A percentile compares a stretch with the other conserved stretches of the same genome.
Evolutionary conservation across 139 green algal species (phyloP).

Genomic region (Edaphochlamys debaryana): DNA sequence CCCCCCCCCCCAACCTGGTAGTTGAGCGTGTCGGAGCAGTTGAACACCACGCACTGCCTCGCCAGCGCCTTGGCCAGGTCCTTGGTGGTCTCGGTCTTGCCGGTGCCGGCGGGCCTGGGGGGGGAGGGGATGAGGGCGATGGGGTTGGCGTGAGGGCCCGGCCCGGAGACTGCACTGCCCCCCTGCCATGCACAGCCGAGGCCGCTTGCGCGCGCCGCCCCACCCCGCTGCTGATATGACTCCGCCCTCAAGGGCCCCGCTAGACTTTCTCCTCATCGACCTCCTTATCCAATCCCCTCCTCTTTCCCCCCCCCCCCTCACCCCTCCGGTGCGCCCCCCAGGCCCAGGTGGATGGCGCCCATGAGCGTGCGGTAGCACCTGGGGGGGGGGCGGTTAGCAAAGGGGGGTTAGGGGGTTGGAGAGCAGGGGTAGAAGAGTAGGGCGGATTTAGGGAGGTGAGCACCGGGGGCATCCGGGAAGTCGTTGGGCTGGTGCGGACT

Average conservation of each 20-base stretch:
- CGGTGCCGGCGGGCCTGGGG: slow-evolving; percentile 40
- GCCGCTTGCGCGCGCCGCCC: too few relatives aligned
- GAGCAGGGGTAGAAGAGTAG: background rate
- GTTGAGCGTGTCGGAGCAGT: slow-evolving; percentile 73
- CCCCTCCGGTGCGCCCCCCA: slow-evolving; percentile 66
- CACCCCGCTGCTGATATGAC: too few relatives aligned
- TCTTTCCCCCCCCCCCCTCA: slow-evolving; percentile 2
- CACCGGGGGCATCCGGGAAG: too few relatives aligned
- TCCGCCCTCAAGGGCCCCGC: too few relatives aligned
- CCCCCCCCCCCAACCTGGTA: slow-evolving; percentile 49
- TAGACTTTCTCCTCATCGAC: background rate
- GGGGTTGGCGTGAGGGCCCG: too few relatives aligned
- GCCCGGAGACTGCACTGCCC: too few relatives aligned
- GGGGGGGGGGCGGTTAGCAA: background rate
- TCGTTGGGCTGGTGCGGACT: too few relatives aligned
- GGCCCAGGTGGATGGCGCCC: slow-evolving; percentile 66
- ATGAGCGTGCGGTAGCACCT: slow-evolving; percentile 65
- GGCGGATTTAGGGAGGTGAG: too few relatives aligned
- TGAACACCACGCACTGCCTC: slow-evolving; percentile 78
- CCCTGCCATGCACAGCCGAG: too few relatives aligned
- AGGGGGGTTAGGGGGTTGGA: background rate
- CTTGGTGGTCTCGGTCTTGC: slow-evolving; percentile 76
- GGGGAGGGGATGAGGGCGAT: too few relatives aligned
- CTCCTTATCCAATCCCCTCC: background rate
- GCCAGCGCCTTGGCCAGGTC: slow-evolving; percentile 78